phyloP scores from a whole-genome alignment of 2,329 filamentous ascomycete species.

The Rhynchosporium secalis region DNA sequence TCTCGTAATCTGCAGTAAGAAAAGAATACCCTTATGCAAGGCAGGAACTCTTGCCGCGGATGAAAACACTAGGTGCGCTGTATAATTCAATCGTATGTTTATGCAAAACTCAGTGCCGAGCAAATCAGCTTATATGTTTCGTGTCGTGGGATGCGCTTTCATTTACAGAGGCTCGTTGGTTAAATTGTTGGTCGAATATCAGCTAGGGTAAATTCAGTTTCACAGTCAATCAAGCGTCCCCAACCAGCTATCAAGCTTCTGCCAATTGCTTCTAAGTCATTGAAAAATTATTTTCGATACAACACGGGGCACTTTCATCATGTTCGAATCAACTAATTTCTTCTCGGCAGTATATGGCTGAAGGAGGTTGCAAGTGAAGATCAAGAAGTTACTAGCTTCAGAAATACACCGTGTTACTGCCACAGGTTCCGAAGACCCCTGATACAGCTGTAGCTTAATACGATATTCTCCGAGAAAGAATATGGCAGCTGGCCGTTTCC shows the following conservation, averaged over 20 bases:
- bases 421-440: too few species aligned
- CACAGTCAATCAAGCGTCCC: conserved; percentile 5
- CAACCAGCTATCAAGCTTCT: conserved; percentile 8
- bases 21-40: neutral
- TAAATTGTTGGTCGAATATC: neutral
- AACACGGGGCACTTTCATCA: too few species aligned
- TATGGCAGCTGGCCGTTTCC: neutral
- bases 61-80: neutral
- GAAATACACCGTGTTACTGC: too few species aligned
- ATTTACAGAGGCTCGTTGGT: neutral
- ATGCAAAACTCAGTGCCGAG: neutral
- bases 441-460: too few species aligned
- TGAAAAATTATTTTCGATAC: neutral
- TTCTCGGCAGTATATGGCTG: too few species aligned
- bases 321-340: too few species aligned
- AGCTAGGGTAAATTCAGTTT: neutral
- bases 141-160: neutral
- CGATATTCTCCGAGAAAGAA: too few species aligned
- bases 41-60: neutral
- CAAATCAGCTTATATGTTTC: neutral
- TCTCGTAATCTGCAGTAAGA: neutral
- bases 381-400: too few species aligned
- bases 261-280: neutral
- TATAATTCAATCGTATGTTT: neutral
- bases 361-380: too few species aligned